Percentiles rank a stretch among this genome's conserved stretches.
Evolutionary conservation across 306 rosid species (phyloP).

Genomic region (Quillaja saponaria): DNA sequence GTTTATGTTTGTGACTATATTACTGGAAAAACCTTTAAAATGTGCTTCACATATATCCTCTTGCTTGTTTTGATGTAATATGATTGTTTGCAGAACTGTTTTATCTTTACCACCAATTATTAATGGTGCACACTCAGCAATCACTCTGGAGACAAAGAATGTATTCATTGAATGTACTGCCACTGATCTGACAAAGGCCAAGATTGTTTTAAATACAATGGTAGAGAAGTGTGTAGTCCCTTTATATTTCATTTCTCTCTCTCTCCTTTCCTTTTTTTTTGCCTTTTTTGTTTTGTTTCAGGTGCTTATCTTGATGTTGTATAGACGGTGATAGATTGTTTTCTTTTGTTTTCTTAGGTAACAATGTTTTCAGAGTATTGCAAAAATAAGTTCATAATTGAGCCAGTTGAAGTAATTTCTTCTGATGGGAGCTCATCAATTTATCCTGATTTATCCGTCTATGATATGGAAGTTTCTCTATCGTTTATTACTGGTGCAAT

Average conservation of each 20-base stretch:
- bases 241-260: conserved; percentile 17
- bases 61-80: conserved; percentile 18
- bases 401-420: conserved; percentile 82
- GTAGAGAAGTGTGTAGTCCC: conserved; percentile 40
- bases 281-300: no score
- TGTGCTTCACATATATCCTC: conserved; percentile 8
- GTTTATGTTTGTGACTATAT: not conserved
- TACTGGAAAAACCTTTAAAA: conserved; percentile 8
- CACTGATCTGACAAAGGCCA: conserved; percentile 93
- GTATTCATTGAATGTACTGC: conserved; percentile 95
- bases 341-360: conserved; percentile 49
- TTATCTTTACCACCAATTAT: conserved; percentile 92
- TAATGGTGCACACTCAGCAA: conserved; percentile 92
- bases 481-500: conserved; percentile 62
- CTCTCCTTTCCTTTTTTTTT: no score
- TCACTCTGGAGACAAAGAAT: conserved; percentile 79
- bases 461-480: conserved; percentile 83
- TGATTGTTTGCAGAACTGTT: conserved; percentile 62
- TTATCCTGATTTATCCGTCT: conserved; percentile 82
- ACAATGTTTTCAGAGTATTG: conserved; percentile 74
- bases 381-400: conserved; percentile 72
- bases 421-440: conserved; percentile 69
- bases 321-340: conserved; percentile 28
- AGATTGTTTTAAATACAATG: conserved; percentile 87
- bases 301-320: conserved; percentile 17